Evolutionary conservation across 805 yeast species (phyloP), one percentile per base, ranked within the genome.

Genomic region (Yueomyces sp.): DNA sequence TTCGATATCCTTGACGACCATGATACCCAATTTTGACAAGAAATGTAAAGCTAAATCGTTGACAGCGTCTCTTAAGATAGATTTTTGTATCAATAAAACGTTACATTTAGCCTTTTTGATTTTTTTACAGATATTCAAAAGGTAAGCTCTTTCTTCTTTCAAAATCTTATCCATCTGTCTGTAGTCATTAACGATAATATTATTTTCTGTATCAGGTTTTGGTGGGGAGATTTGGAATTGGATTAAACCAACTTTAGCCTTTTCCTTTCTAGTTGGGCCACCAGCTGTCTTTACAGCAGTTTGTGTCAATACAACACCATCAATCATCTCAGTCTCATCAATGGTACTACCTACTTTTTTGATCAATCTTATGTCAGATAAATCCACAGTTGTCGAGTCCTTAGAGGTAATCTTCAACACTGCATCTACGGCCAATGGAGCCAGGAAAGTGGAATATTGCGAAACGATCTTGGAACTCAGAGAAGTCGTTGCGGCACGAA

Each of bases 141-240:
- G 69, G 62, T 92, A 92, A 30, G 95, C 92, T 62, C 99, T 81
- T 72, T 92, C 98, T 67, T 92, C 99, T 61, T 94, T 92, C 60
- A 92, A 72, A 54, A 92, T 92, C 69, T 90, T 92, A 66, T 92
- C 99, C 99, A 92, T 92, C 67, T 92, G 98, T 66, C 98, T 78
- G 70, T 92, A 92, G 65, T 92, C 99, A 60, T 85, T 92, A 44
- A 92, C 97, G 45, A 92, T 95, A 41, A 92, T 90, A 60, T 88
- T 90, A 65, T 92, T 92, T 68, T 92, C 98, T 82, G 94, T 82
- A 60, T 87, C 96, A 26, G 96, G 96, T 62, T 87, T 87, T 51
- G 96, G 96, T 28, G 96, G 96, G 26, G 95, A 85, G 49, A 87
- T 74, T 71, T 85, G 98, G 70, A 85, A 92, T 70, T 87, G 99